Evolutionary conservation across 805 yeast species (phyloP).

Genomic region (Barnettozyma siamensis): DNA sequence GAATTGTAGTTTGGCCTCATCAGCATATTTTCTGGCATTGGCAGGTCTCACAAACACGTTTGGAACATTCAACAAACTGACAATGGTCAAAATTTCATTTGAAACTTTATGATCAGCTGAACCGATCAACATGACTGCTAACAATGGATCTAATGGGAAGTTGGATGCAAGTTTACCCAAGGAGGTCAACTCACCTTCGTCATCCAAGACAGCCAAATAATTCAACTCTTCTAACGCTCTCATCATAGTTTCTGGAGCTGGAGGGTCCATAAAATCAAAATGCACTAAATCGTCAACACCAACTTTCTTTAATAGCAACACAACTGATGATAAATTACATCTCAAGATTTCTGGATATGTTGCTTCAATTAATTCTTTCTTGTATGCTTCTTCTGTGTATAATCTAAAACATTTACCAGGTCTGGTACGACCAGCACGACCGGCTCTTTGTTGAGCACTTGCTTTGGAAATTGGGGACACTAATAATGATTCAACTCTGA

Average conservation of each 20-base stretch:
- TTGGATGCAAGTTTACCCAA: conserved; percentile 86
- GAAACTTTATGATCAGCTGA: conserved; percentile 84
- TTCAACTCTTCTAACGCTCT: conserved; percentile 94
- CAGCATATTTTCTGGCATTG: conserved; percentile 81
- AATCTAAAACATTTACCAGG: conserved; percentile 97
- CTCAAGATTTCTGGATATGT: conserved; percentile 94
- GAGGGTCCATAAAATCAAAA: conserved; percentile 98
- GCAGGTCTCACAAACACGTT: conserved; percentile 93
- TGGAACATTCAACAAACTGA: conserved; percentile 89
- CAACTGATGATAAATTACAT: conserved; percentile 86
- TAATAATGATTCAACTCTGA: conserved; percentile 87
- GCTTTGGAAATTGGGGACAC: conserved; percentile 98
- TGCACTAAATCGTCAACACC: conserved; percentile 96
- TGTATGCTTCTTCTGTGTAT: conserved; percentile 94
- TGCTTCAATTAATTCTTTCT: conserved; percentile 89
- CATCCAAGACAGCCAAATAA: conserved; percentile 82
- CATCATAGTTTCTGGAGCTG: conserved; percentile 99
- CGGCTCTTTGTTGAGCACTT: conserved; percentile 96
- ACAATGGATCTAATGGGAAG: conserved; percentile 93
- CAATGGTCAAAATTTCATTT: conserved; percentile 81
- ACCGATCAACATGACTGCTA: conserved; percentile 88
- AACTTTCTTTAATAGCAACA: conserved; percentile 84
- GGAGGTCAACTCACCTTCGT: conserved; percentile 85
- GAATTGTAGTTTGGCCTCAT: conserved; percentile 79
- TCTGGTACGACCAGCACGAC: conserved; percentile 99